Percentiles rank a stretch among this genome's conserved stretches.
Conservation (phyloP, 371 early-diverging fungal genomes). For the Sporodiniella umbellata region DNA sequence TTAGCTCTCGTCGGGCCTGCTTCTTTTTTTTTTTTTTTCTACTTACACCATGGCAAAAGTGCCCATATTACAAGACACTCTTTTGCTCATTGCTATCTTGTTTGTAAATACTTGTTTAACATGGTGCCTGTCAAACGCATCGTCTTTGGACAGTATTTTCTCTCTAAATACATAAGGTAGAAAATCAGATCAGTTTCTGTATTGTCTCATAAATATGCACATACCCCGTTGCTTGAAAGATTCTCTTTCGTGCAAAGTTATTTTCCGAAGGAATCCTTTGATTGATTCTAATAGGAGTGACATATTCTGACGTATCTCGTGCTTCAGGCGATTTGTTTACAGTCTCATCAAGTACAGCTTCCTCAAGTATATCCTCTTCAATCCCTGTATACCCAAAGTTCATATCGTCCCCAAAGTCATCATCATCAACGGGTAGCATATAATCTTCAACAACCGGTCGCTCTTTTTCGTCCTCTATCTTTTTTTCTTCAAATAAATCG, state of each 20-base stretch:
- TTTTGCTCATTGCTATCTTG: neutral
- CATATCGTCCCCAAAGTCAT: neutral
- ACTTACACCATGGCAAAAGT: neutral
- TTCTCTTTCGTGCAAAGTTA: neutral
- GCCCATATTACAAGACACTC: neutral
- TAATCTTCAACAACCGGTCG: neutral
- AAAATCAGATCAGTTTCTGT: neutral
- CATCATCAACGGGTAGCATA: neutral
- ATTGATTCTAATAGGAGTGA: neutral
- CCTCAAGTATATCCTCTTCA: neutral
- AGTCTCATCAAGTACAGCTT: too few relatives aligned
- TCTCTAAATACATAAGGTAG: neutral
- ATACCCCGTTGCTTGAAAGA: neutral
- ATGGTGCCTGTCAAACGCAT: neutral
- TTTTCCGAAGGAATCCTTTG: neutral
- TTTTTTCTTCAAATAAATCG: too few relatives aligned
- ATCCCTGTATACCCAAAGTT: neutral
- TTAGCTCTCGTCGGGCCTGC: neutral
- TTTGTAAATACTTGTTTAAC: constrained; percentile 1
- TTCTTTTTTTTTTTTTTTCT: neutral
- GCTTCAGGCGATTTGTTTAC: too few relatives aligned
- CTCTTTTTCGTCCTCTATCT: neutral
- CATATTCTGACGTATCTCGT: too few relatives aligned
- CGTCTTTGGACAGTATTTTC: neutral
- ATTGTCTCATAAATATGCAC: neutral